Percentiles rank a stretch among this genome's conserved stretches.
Evolutionary conservation across 495 filamentous ascomycete genomes (phyloP).

Genomic region (Hyaloscypha hepaticicola): DNA sequence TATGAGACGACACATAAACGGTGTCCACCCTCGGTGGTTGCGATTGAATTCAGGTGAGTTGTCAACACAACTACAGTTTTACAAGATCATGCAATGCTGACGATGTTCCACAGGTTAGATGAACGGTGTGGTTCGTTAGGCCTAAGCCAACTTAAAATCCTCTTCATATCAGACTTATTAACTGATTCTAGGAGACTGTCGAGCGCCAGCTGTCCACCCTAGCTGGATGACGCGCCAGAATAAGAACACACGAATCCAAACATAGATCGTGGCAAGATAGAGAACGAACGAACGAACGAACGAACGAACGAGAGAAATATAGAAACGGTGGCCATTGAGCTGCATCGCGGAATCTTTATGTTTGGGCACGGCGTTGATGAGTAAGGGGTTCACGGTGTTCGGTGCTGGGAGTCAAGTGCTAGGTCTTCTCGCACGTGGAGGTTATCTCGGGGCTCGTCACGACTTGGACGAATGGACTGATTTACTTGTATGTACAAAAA

Average conservation of each 20-base stretch:
- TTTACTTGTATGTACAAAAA: not conserved
- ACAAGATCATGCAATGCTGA: conserved; percentile 10
- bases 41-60: conserved; percentile 32
- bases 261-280: conserved; percentile 7
- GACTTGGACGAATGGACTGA: not conserved
- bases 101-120: conserved; percentile 24
- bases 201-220: conserved; percentile 25
- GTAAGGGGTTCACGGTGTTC: conserved; percentile 1
- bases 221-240: conserved; percentile 21
- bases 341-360: conserved; percentile 8
- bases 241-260: conserved; percentile 22
- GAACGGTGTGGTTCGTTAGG: conserved; percentile 30
- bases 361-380: conserved; percentile 7
- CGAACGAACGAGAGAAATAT: not conserved
- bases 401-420: conserved; percentile 4
- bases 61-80: not conserved
- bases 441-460: not conserved
- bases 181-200: conserved; percentile 27
- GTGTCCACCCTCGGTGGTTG: conserved; percentile 28
- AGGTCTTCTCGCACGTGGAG: not conserved
- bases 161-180: conserved; percentile 2
- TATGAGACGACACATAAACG: conserved; percentile 33
- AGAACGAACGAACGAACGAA: too few species aligned
- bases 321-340: not conserved
- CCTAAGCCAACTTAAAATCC: not conserved